Evolutionary conservation across 345 rosid genomes (phyloP).

Genomic region (Brassica rapa): DNA sequence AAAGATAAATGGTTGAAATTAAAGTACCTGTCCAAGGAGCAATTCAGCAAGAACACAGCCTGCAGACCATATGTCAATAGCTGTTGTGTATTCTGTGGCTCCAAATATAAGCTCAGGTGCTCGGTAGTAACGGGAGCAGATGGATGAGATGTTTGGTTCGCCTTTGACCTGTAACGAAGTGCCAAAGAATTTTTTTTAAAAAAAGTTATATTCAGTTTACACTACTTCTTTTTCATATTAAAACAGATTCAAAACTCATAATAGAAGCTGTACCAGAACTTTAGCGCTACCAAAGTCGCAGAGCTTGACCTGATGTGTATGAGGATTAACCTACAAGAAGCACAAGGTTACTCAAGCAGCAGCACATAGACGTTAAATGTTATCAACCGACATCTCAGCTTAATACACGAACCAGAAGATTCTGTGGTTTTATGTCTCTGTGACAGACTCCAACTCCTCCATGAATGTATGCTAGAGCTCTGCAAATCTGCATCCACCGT

Average conservation of each 20-base stretch:
- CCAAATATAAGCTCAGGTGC: constrained; percentile 75
- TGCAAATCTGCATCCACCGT: constrained; percentile 60
- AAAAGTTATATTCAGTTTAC: not conserved
- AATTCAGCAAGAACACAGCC: constrained; percentile 72
- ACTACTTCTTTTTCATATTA: not conserved
- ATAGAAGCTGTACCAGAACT: constrained; percentile 55
- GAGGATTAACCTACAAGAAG: constrained; percentile 69
- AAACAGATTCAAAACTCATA: constrained; percentile 3
- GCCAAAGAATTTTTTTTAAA: not conserved
- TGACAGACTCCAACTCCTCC: constrained; percentile 86
- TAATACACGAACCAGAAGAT: constrained; percentile 68
- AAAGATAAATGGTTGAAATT: not conserved
- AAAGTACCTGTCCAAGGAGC: constrained; percentile 61
- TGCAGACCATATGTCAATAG: constrained; percentile 75
- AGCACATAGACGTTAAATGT: not conserved
- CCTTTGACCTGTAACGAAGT: constrained; percentile 57
- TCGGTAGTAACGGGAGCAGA: constrained; percentile 64
- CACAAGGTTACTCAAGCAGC: constrained; percentile 1
- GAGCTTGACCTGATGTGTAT: constrained; percentile 61
- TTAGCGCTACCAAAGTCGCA: constrained; percentile 78
- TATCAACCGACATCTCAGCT: not conserved
- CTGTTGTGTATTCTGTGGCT: constrained; percentile 67
- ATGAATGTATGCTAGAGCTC: constrained; percentile 91
- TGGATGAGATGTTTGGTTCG: constrained; percentile 68
- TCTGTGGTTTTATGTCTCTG: constrained; percentile 98